Evolutionary conservation across 441 rosid genomes (phyloP).

Genomic region (Kokia cookei): DNA sequence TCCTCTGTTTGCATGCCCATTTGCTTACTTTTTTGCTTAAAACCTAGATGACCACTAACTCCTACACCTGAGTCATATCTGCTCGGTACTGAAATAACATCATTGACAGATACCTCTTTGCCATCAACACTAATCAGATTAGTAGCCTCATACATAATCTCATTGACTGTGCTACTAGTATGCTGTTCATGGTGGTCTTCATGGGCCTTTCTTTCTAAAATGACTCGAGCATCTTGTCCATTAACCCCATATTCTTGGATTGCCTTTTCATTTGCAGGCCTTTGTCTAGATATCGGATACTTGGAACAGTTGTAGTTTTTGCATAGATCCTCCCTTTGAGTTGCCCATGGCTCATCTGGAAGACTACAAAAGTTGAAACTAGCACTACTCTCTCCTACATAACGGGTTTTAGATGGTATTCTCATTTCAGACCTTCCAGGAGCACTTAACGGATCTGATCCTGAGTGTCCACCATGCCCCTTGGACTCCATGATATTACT

Average conservation of each 20-base stretch:
- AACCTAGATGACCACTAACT: constrained; percentile 12
- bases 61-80: constrained; percentile 13
- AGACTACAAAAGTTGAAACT: constrained; percentile 6
- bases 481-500: constrained; percentile 27
- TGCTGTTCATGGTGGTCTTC: constrained; percentile 10
- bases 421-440: constrained; percentile 16
- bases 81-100: constrained; percentile 1
- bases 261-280: constrained; percentile 16
- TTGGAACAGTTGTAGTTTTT: constrained; percentile 15
- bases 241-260: constrained; percentile 17
- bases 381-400: not conserved
- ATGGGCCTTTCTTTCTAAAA: constrained; percentile 12
- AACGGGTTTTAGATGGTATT: constrained; percentile 15
- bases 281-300: constrained; percentile 18
- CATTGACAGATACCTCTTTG: constrained; percentile 14
- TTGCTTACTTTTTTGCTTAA: constrained; percentile 23
- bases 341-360: constrained; percentile 21
- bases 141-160: constrained; percentile 17
- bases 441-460: constrained; percentile 17
- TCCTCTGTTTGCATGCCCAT: constrained; percentile 23
- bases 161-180: constrained; percentile 8
- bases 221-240: constrained; percentile 11
- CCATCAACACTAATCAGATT: constrained; percentile 9
- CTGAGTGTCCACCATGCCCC: constrained; percentile 14
- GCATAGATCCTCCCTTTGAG: constrained; percentile 22